Evolutionary conservation across 2,329 filamentous ascomycete species (phyloP).

Genomic region (Podosphaera aphanis): DNA sequence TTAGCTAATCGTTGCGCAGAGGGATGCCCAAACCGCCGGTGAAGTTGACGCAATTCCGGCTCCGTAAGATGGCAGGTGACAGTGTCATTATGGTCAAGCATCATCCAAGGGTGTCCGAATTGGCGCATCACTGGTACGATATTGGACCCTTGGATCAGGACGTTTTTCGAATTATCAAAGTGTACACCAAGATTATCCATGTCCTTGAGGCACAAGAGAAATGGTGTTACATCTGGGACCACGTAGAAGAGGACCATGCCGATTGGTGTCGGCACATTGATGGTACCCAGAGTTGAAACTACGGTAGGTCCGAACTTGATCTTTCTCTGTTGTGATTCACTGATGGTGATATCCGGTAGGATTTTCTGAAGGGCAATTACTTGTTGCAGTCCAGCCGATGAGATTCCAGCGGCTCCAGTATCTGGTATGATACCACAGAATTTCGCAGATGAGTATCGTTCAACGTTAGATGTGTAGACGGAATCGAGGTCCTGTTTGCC

Average conservation of each 20-base stretch:
- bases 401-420: too few relatives aligned
- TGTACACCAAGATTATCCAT: background rate
- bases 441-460: too few relatives aligned
- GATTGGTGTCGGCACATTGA: background rate
- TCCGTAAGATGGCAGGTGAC: background rate
- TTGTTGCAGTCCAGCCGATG: too few relatives aligned
- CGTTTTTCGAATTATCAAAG: slow-evolving; percentile 1
- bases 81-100: background rate
- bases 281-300: too few relatives aligned
- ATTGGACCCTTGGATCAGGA: background rate
- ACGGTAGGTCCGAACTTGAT: too few relatives aligned
- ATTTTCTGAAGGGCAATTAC: too few relatives aligned
- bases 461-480: too few relatives aligned
- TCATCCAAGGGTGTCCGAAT: background rate
- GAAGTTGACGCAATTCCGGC: background rate
- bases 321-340: too few relatives aligned
- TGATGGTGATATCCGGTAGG: too few relatives aligned
- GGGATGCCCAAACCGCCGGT: background rate
- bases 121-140: background rate
- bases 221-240: background rate
- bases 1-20: background rate
- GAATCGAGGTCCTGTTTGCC: too few relatives aligned
- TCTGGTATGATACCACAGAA: too few relatives aligned
- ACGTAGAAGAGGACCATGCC: background rate
- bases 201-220: background rate